A percentile compares a stretch with the other conserved stretches of the same genome.
phyloP scores from a whole-genome alignment of 2,329 filamentous ascomycete species.

The Nannizziopsis arthrosporioides region DNA sequence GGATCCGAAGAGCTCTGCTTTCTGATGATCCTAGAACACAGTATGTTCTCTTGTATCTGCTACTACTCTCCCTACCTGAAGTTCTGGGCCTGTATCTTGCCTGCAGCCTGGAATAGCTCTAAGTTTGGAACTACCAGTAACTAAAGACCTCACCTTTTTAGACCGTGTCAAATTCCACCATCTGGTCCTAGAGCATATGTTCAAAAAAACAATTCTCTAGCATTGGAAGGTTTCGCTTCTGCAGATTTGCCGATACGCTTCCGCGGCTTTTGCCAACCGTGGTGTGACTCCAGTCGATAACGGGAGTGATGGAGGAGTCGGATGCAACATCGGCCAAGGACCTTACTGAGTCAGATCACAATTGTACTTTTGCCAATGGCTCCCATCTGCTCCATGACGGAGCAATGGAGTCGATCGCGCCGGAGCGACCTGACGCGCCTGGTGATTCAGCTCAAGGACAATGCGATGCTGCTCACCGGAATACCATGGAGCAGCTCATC shows the following conservation, averaged over 20 bases:
- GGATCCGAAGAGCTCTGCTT: neutral
- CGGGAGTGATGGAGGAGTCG: neutral
- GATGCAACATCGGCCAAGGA: neutral
- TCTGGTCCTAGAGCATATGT: neutral
- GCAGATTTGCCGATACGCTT: neutral
- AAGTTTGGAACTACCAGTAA: too few species aligned
- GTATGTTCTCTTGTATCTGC: neutral
- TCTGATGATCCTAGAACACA: neutral
- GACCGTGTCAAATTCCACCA: neutral
- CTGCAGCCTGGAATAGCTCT: neutral
- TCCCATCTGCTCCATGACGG: neutral
- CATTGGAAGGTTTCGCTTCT: too few species aligned
- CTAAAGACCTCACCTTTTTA: neutral
- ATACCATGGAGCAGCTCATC: slow-evolving; percentile 50
- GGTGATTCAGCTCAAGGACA: neutral
- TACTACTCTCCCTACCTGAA: neutral
- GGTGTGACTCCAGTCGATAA: neutral
- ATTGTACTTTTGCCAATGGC: neutral
- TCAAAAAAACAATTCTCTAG: too few species aligned
- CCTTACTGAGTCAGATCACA: neutral
- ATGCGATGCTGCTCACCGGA: slow-evolving; percentile 41
- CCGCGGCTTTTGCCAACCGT: neutral
- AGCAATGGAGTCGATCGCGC: neutral
- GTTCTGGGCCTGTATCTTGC: neutral
- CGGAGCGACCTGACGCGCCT: neutral